Evolutionary conservation across 192 early-diverging fungal species (phyloP).

Genomic region (Neocallimastix lanati): DNA sequence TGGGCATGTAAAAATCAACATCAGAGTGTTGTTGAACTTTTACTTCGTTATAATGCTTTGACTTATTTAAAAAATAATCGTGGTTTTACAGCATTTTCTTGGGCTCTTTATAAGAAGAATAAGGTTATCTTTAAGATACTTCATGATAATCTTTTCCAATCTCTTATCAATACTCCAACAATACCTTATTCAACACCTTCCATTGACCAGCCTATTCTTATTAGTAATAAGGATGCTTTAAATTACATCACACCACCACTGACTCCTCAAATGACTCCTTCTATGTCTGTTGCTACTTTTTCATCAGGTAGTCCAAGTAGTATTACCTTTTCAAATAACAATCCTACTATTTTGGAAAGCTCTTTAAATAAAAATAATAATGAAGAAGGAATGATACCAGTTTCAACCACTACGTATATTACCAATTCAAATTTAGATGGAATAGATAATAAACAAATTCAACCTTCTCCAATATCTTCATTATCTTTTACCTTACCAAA

Average conservation of each 20-base stretch:
- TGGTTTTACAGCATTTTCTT: background rate
- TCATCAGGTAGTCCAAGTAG: background rate
- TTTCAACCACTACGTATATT: background rate
- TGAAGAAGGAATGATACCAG: too few relatives aligned
- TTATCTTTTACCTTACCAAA: background rate
- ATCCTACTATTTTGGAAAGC: background rate
- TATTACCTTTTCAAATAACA: background rate
- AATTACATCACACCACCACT: background rate
- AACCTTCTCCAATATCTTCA: background rate
- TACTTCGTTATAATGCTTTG: background rate
- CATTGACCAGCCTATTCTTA: too few relatives aligned
- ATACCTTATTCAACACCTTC: background rate
- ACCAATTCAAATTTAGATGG: background rate
- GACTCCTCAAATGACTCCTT: background rate
- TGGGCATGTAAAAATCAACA: background rate
- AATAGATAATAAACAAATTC: background rate
- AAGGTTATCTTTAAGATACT: background rate
- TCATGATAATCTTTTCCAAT: background rate
- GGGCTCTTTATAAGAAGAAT: background rate
- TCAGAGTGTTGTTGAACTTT: background rate
- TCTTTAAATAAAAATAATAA: too few relatives aligned
- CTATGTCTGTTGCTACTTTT: background rate
- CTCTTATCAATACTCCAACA: background rate
- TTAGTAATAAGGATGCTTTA: background rate
- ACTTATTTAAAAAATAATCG: background rate